These are phyloP conservation scores for Passiflora organensis DNA, from an alignment of 345 rosid species.

Conservation along the genomic window DNA sequence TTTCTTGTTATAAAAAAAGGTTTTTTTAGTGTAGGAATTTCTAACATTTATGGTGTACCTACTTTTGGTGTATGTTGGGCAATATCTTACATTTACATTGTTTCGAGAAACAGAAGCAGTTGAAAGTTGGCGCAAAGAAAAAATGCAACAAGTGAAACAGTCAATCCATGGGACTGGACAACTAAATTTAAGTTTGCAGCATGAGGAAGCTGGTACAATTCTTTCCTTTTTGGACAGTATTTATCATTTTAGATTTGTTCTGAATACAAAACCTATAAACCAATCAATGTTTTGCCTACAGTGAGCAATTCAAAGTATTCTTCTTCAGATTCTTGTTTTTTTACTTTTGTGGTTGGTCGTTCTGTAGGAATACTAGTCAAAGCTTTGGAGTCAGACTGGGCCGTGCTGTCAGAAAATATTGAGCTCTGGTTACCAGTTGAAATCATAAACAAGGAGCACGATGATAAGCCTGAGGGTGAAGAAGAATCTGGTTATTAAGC, in stretches of 20 bases:
- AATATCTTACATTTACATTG: conserved; percentile 14
- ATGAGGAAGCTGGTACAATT: conserved; percentile 71
- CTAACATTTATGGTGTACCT: background rate
- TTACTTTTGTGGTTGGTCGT: conserved; percentile 6
- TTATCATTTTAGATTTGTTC: background rate
- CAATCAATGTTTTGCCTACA: too few relatives aligned
- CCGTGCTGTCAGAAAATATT: conserved; percentile 64
- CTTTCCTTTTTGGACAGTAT: conserved; percentile 9
- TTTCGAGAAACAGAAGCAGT: conserved; percentile 58
- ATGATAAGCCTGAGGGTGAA: conserved; percentile 83
- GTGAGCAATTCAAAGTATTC: too few relatives aligned
- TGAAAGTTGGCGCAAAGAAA: conserved; percentile 87
- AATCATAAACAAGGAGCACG: conserved; percentile 57
- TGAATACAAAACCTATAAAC: background rate
- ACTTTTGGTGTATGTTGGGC: background rate
- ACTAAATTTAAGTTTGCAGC: conserved; percentile 40
- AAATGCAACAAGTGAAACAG: conserved; percentile 57
- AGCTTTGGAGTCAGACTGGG: conserved; percentile 82
- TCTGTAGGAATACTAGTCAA: conserved; percentile 53
- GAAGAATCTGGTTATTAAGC: conserved; percentile 54
- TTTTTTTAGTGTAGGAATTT: background rate
- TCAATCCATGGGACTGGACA: conserved; percentile 38
- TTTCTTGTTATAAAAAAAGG: too few relatives aligned
- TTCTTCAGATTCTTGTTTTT: background rate
- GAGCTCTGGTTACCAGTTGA: conserved; percentile 89